Percentiles rank a stretch among this genome's conserved stretches.
Evolutionary conservation across 148 eudicot species (phyloP).

Genomic region (Amaranthus palmeri): DNA sequence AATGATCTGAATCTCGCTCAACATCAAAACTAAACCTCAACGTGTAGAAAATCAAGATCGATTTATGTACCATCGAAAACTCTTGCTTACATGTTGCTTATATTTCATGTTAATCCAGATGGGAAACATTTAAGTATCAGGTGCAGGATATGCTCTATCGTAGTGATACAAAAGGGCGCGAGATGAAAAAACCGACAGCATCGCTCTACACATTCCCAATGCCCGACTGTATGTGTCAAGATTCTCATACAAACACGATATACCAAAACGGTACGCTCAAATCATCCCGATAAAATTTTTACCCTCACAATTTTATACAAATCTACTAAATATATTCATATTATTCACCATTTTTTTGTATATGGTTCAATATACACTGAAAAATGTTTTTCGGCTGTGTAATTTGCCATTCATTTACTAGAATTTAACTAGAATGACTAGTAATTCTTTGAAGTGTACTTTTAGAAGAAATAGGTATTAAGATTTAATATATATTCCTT

Average conservation of each 20-base stretch:
- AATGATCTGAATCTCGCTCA: no score
- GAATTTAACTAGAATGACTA: slow-evolving; percentile 14
- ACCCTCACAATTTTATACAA: background rate
- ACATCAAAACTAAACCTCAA: no score
- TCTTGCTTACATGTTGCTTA: background rate
- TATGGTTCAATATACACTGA: slow-evolving; percentile 18
- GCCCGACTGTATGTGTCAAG: slow-evolving; percentile 97
- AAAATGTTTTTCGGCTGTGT: slow-evolving; percentile 15
- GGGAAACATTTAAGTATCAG: slow-evolving; percentile 66
- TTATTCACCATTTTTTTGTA: slow-evolving; percentile 19
- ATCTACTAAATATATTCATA: slow-evolving; percentile 8
- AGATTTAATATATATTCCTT: background rate
- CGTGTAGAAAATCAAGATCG: no score
- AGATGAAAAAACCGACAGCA: slow-evolving; percentile 65
- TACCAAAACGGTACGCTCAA: slow-evolving; percentile 26
- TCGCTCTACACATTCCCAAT: slow-evolving; percentile 89
- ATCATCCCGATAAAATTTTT: slow-evolving; percentile 9
- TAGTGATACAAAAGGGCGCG: slow-evolving; percentile 73
- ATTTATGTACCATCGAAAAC: background rate
- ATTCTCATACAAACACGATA: slow-evolving; percentile 17
- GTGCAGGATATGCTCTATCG: slow-evolving; percentile 86
- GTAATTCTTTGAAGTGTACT: slow-evolving; percentile 28
- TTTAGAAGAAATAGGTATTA: slow-evolving; percentile 12
- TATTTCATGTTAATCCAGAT: slow-evolving; percentile 37
- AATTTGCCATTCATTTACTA: slow-evolving; percentile 14